phyloP scores from a whole-genome alignment of 345 rosid genomes.

The Moricandia arvensis region DNA sequence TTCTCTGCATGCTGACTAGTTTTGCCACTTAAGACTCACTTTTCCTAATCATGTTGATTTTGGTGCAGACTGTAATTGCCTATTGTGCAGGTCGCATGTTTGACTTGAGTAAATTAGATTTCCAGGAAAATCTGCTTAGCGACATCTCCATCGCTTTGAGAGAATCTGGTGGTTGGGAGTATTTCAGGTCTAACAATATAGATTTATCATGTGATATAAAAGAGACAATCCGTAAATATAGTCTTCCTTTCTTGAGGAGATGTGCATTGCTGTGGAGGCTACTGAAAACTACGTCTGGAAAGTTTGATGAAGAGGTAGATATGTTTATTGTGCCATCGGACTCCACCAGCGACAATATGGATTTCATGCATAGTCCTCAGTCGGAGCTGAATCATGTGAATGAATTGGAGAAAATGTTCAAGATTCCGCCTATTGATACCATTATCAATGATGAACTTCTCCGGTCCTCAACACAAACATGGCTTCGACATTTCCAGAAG shows the following conservation, averaged over 20 bases:
- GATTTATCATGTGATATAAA: constrained; percentile 51
- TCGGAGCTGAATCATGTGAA: constrained; percentile 62
- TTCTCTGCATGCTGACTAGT: background rate
- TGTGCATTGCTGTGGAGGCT: constrained; percentile 90
- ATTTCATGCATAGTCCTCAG: constrained; percentile 30
- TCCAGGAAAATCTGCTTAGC: constrained; percentile 48
- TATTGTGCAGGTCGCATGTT: constrained; percentile 40
- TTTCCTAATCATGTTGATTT: constrained; percentile 37
- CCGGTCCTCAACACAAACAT: constrained; percentile 49
- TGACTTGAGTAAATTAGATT: constrained; percentile 33
- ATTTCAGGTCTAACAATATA: constrained; percentile 52
- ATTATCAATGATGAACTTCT: constrained; percentile 54
- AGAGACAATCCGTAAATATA: constrained; percentile 54
- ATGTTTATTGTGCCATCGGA: constrained; percentile 36
- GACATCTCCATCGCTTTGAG: constrained; percentile 53
- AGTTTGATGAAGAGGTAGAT: constrained; percentile 46
- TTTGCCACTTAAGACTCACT: background rate
- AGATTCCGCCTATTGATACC: constrained; percentile 63
- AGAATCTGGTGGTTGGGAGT: constrained; percentile 46
- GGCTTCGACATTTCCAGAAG: constrained; percentile 63
- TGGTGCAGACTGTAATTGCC: constrained; percentile 67
- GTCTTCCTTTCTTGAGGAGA: constrained; percentile 87
- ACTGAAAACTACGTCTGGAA: constrained; percentile 53
- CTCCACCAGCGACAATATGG: constrained; percentile 40
- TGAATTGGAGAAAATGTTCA: constrained; percentile 71